Percentiles rank a stretch among this genome's conserved stretches.
Conservation (phyloP, 139 green algal genomes). For the Diplosphaera chodatii region DNA sequence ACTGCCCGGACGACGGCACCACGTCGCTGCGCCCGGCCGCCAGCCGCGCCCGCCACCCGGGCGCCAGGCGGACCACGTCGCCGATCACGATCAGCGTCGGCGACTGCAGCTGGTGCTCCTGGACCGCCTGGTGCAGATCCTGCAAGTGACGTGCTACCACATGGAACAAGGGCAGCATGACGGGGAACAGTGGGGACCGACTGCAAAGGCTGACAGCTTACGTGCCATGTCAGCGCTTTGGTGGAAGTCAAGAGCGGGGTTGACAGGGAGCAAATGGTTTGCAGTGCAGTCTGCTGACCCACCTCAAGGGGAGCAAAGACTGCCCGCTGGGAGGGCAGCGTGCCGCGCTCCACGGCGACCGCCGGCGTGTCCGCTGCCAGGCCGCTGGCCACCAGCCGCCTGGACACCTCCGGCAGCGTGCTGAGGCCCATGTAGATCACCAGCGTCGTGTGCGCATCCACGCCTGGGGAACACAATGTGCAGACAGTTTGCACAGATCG, state of each 20-base stretch:
- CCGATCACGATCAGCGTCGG: slow-evolving; percentile 96
- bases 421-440: slow-evolving; percentile 98
- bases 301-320: slow-evolving; percentile 63
- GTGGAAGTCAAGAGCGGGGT: too few species aligned
- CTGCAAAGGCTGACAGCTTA: too few species aligned
- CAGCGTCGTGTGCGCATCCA: slow-evolving; percentile 87
- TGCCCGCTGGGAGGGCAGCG: slow-evolving; percentile 72
- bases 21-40: too few species aligned
- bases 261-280: too few species aligned
- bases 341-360: slow-evolving; percentile 92
- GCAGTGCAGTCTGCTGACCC: too few species aligned
- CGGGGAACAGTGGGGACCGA: too few species aligned
- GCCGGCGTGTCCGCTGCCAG: slow-evolving; percentile 64
- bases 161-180: too few species aligned
- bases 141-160: too few species aligned
- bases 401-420: slow-evolving; percentile 72
- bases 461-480: slow-evolving; percentile 18
- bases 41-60: slow-evolving; percentile 37
- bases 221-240: too few species aligned
- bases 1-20: background rate
- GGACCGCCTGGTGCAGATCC: slow-evolving; percentile 39
- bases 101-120: slow-evolving; percentile 51
- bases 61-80: slow-evolving; percentile 61
- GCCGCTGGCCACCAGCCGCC: slow-evolving; percentile 57
- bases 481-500: background rate